Evolutionary conservation across 768 basidiomycete species (phyloP), one percentile per base, ranked within the genome.

Genomic region (Leccinellum albellum): DNA sequence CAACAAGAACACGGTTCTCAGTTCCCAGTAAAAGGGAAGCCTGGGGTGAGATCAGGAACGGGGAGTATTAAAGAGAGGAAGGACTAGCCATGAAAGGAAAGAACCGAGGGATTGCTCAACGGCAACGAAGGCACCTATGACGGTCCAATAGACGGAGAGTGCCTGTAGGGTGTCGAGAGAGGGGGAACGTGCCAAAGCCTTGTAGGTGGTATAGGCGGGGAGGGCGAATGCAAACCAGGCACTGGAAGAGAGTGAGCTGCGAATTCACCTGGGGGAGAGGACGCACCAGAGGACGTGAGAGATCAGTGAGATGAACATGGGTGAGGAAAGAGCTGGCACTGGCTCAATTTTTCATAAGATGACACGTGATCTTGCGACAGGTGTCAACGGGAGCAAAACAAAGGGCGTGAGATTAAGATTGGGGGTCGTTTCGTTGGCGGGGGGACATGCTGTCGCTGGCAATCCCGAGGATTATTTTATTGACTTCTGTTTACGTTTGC

Each of bases 21-120:
- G 46, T 64, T 89, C 88, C 83, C 83, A 88, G 66, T 89, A 89
- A 67, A 90, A 87, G 7, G 88, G 88, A 42, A 89, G 64, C 88
- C 88, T 88, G 53, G 6, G n/a, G 40, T 20, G 56, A 42, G 53
- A 54, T 69, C 32, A 66, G 61, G 49, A 55, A 53, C 28, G 48
- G 29, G 10, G 48, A 10, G 17, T 29, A 29, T 14, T 23, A 13
- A 49, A 31, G 9, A 14, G 28, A 15, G 17, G 48, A 24, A 32
- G 28, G 23, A 70, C 81, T 54, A 68, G 82, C 88, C 88, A 89
- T 72, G 80, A 82, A 51, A 89, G 70, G 54, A 88, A 64, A 77
- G 83, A 83, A 56, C 87, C 87, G 28, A 80, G 76, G 9, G 81
- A 66, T 58, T 85, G 83, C 65, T 89, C 86, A 62, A 85, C 75